Conservation (phyloP, 2,329 filamentous ascomycete species). For the Chrysosphaeria jannelii region DNA sequence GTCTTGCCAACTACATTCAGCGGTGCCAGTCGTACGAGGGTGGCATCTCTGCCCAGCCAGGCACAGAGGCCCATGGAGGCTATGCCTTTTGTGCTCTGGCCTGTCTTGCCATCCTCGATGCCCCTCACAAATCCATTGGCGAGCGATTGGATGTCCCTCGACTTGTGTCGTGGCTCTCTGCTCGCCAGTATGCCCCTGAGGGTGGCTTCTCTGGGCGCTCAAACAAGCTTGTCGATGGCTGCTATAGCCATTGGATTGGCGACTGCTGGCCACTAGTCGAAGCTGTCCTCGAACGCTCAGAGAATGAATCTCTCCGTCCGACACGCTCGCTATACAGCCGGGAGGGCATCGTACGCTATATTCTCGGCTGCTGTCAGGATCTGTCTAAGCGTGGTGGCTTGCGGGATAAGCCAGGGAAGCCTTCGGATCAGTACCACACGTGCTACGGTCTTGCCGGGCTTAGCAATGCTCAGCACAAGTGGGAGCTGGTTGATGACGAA, state of each 20-base stretch:
- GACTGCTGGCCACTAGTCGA: slow-evolving; percentile 82
- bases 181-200: slow-evolving; percentile 69
- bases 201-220: slow-evolving; percentile 81
- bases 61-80: slow-evolving; percentile 77
- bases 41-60: slow-evolving; percentile 62
- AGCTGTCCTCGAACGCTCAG: slow-evolving; percentile 26
- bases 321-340: slow-evolving; percentile 38
- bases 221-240: slow-evolving; percentile 93
- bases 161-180: slow-evolving; percentile 65
- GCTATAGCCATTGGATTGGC: slow-evolving; percentile 95
- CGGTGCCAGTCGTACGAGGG: slow-evolving; percentile 66
- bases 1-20: slow-evolving; percentile 51
- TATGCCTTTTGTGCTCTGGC: slow-evolving; percentile 89
- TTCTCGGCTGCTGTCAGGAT: slow-evolving; percentile 66
- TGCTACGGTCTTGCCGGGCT: slow-evolving; percentile 75
- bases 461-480: slow-evolving; percentile 48
- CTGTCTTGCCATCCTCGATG: slow-evolving; percentile 14
- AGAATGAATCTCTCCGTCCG: slow-evolving; percentile 2
- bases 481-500: slow-evolving; percentile 13
- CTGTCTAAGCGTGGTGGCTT: slow-evolving; percentile 42
- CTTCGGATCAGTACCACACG: slow-evolving; percentile 72
- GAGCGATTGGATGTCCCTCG: slow-evolving; percentile 49
- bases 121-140: slow-evolving; percentile 1
- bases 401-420: slow-evolving; percentile 74
- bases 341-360: slow-evolving; percentile 65